Base-by-base conservation (phyloP, 495 filamentous ascomycete genomes). In the Xeromyces bisporus region DNA sequence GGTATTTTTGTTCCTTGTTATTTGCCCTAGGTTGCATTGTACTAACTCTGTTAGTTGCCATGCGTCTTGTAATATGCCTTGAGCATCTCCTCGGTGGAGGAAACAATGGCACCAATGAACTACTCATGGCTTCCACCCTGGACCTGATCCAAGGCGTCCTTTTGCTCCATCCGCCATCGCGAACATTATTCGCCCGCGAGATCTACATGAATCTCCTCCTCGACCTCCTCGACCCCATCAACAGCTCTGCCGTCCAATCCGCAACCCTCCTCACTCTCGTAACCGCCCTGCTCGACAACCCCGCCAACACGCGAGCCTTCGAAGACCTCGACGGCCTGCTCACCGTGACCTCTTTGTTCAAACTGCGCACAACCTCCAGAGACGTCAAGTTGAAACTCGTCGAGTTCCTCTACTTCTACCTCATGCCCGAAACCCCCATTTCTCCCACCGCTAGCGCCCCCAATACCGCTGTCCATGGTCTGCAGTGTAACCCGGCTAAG, bases 371-470 rank as follows among this genome's bases (percentile, higher is more conserved):
- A 41, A 93, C 85, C 3, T 70, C 71, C 9, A 69, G 81, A 33
- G 81, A 86, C 39, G 87, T 97, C 34, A 93, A 91, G 52, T 70
- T 93, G 41, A 84, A 86, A 43, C 67, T 92, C 7, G 75, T 93
- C 35, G 89, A 97, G 47, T 94, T 97, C 50, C 58, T 97, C 3
- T 93, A 96, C 56, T 94, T 94, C 55, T 97, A 96, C 53, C 72
- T 97, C 29, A 93, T 94, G 75, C 84, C 86, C 17, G 89, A 96
- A 54, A 73, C 67, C 1, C 72, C 79, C 1, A 65, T 67, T 12
- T 59, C 64, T 0, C 40, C 44, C 9, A 24, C 44, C 46, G 55
- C 59, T 21, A 57, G 46, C 21, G 41, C 54, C 13, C 58, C 62
- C 2, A 56, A 52, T 3, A 45, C 61, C 3, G 44, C 45, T 7